Percentiles rank a stretch among this genome's conserved stretches.
These are phyloP conservation scores for Physocladia obscura DNA, from an alignment of 192 early-diverging fungal genomes.

Conservation along the genomic window DNA sequence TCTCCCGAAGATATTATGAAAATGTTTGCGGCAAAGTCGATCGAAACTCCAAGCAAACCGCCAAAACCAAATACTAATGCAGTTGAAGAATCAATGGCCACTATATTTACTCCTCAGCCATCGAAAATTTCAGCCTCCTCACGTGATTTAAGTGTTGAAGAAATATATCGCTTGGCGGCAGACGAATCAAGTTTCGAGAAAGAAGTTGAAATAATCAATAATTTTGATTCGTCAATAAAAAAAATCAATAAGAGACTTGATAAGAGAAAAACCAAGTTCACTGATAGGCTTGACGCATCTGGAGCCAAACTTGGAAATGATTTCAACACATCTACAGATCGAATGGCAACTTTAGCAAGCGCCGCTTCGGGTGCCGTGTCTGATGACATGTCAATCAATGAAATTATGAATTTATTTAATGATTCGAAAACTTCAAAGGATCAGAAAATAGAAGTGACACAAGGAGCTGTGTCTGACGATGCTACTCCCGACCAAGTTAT, in stretches of 20 bases:
- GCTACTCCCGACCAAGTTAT: slow-evolving; percentile 1
- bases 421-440: background rate
- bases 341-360: no score
- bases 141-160: background rate
- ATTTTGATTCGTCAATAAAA: background rate
- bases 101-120: no score
- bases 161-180: background rate
- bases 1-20: slow-evolving; percentile 34
- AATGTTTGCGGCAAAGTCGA: slow-evolving; percentile 52
- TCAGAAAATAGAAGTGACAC: background rate
- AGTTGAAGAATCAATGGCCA: no score
- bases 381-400: slow-evolving; percentile 4
- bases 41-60: slow-evolving; percentile 4
- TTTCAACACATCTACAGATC: no score
- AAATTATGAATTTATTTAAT: slow-evolving; percentile 15
- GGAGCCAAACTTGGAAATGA: no score
- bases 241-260: no score
- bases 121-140: no score
- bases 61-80: no score
- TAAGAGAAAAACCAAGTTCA: no score
- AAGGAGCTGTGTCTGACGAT: background rate
- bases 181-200: slow-evolving; percentile 2
- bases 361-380: background rate
- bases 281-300: no score
- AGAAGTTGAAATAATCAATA: background rate